Evolutionary conservation across 139 green algal genomes (phyloP), one percentile per base, ranked within the genome.

Genomic region (Pleodorina starrii): DNA sequence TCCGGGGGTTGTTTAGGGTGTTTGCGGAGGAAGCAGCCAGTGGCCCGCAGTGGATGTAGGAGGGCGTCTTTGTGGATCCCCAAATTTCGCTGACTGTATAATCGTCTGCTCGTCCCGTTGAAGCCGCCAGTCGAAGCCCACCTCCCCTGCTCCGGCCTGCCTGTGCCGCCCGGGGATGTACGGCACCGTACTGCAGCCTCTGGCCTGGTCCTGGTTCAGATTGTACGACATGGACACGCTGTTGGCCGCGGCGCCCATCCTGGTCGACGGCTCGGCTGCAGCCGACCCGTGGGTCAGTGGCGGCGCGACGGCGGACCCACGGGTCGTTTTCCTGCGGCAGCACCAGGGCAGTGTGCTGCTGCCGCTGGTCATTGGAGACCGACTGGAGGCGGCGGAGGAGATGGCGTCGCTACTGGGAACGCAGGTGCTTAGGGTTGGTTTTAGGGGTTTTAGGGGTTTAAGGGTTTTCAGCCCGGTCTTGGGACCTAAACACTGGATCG

Each of bases 191-290:
- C 46, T 29, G 0, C 82, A 88, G 82, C 32, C 66, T 6, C 44
- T 88, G 11, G 32, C 36, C 12, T 88, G 82, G 82, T 71, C 46
- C 5, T 88, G 82, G 82, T 79, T 88, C 46, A 63, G 38, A 2
- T 17, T 50, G 42, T 69, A 71, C 66, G 44, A 68, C 44, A 71
- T 88, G 35, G 19, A 38, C n/a, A 38, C 25, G 46, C 66, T 88
- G 66, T 42, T 88, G 82, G 42, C 43, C 0, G 82, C 16, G 32
- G 63, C 82, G 66, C 82, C 82, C 5, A 38, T 88, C 7, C 66
- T 88, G 4, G 48, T n/a, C 9, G 82, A 88, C 43, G 66, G 66
- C 7, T 57, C 27, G 14, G 35, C 54, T 12, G 51, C 36, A 5
- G 35, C 50, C 35, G 78, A 85, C 51, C 50, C 78, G n/a, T 46